Base-by-base conservation (phyloP, 2,329 filamentous ascomycete species). In the Pseudogymnoascus sp. region DNA sequence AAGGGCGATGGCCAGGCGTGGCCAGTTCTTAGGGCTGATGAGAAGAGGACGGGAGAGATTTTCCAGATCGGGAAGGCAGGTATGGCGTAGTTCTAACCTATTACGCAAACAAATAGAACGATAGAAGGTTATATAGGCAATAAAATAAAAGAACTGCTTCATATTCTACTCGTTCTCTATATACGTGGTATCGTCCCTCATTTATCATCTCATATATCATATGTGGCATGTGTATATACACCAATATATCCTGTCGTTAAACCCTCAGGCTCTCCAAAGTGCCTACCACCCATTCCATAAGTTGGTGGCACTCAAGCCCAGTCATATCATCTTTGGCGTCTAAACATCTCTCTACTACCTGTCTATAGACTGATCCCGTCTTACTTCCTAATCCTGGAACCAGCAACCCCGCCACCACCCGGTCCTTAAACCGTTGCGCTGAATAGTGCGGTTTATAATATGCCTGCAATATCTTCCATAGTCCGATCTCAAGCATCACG, bases 31-130 rank as follows among this genome's bases (percentile, higher is more conserved):
- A 79, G 85, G 64, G 84, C 81, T 61, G 84, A 87, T 67, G 87
- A 89, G 68, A 81, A 77, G 66, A 79, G 78, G 67, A 85, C 83
- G 3, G 86, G 86, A 2, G 89, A 96, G 77, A 96, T 96, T 68
- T 85, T 97, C 66, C 94, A 99, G 76, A 81, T 95, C 65, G 94
- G 94, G 11, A 82, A 86, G 66, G 92, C 94, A 59, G 91, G 87
- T 35, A 79, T 54, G 47, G 47, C 47, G 47, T 54, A 54, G 47
- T 21, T 33, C 47, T 29, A 33, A 21, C n/a, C 47, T 54, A 29
- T 11, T 54, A 54, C 35, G 35, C 9, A 54, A 35, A 54, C 29
- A 15, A 33, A 54, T 54, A 35, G 29, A 54, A 33, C 15, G 3
- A 33, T 54, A 33, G 29, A 35, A 54, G n/a, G 47, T 15, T 21